Conservation (phyloP, 1,139 yeast genomes). For the Saccharomyces hybrid region DNA sequence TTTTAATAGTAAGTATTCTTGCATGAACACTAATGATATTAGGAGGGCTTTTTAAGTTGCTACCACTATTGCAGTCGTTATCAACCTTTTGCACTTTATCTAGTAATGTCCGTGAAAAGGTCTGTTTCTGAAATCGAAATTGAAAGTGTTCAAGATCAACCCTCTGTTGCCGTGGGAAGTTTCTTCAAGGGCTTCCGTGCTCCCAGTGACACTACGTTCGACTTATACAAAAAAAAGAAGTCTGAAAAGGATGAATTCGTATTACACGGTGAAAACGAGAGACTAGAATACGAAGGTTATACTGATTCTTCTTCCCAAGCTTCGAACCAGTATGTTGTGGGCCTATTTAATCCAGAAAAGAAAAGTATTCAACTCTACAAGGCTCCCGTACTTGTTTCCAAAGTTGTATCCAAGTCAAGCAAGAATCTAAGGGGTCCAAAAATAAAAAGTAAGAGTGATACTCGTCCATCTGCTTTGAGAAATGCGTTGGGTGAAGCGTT, state of each 20-base stretch:
- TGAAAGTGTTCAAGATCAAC: constrained; percentile 23
- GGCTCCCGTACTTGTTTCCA: constrained; percentile 49
- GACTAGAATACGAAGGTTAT: constrained; percentile 65
- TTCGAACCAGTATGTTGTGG: constrained; percentile 51
- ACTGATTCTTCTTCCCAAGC: constrained; percentile 30
- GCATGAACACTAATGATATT: not conserved
- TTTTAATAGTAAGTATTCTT: constrained; percentile 9
- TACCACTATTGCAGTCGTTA: not conserved
- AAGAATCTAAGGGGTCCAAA: constrained; percentile 51
- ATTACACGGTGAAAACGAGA: constrained; percentile 71
- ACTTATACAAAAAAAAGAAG: constrained; percentile 51
- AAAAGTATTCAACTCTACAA: constrained; percentile 54
- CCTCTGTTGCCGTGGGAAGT: constrained; percentile 35
- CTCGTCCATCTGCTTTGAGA: constrained; percentile 52
- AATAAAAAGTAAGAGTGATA: constrained; percentile 46
- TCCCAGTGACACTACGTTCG: constrained; percentile 52
- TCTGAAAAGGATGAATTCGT: constrained; percentile 35
- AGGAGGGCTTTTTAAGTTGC: not conserved
- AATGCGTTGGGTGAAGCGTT: constrained; percentile 88
- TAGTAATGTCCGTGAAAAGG: constrained; percentile 18
- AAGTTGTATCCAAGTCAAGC: constrained; percentile 47
- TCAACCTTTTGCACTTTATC: not conserved
- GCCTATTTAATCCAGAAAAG: constrained; percentile 56
- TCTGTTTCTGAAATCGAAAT: constrained; percentile 16
- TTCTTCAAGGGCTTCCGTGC: constrained; percentile 71